Evolutionary conservation across 139 green algal genomes (phyloP).

Genomic region (Ettlia oleoabundans): DNA sequence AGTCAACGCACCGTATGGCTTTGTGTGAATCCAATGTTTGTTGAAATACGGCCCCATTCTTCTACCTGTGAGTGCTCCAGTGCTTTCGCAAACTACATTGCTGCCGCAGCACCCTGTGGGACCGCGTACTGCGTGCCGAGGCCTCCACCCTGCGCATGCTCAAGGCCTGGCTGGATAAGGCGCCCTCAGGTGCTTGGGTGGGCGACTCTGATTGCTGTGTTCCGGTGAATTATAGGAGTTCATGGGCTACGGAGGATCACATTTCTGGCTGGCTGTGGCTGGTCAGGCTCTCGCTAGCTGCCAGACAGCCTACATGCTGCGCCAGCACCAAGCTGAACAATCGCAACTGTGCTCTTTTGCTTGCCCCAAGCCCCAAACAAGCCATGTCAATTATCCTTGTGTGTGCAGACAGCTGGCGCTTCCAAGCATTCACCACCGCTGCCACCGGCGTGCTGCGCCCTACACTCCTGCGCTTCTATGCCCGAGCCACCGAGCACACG

Average conservation of each 20-base stretch:
- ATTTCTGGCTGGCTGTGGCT: background rate
- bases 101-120: background rate
- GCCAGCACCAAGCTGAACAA: too few species aligned
- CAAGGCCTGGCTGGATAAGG: slow-evolving; percentile 68
- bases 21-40: background rate
- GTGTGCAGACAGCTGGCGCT: slow-evolving; percentile 46
- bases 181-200: background rate
- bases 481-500: slow-evolving; percentile 78
- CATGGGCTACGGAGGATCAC: background rate
- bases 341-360: too few species aligned
- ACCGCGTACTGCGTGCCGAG: slow-evolving; percentile 22
- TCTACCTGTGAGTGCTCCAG: background rate
- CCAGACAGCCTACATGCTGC: too few species aligned
- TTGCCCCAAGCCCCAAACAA: too few species aligned
- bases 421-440: slow-evolving; percentile 49
- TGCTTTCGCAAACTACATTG: too few species aligned
- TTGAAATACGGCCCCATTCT: background rate
- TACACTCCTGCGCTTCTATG: slow-evolving; percentile 77
- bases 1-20: too few species aligned
- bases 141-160: slow-evolving; percentile 68
- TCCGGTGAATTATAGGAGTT: background rate
- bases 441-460: slow-evolving; percentile 46
- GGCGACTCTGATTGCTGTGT: background rate
- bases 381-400: too few species aligned
- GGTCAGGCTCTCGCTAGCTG: slow-evolving; percentile 27